These are phyloP conservation scores for Trichopus zeylanicus DNA, from an alignment of 116 monocot species.

Conservation along the genomic window DNA sequence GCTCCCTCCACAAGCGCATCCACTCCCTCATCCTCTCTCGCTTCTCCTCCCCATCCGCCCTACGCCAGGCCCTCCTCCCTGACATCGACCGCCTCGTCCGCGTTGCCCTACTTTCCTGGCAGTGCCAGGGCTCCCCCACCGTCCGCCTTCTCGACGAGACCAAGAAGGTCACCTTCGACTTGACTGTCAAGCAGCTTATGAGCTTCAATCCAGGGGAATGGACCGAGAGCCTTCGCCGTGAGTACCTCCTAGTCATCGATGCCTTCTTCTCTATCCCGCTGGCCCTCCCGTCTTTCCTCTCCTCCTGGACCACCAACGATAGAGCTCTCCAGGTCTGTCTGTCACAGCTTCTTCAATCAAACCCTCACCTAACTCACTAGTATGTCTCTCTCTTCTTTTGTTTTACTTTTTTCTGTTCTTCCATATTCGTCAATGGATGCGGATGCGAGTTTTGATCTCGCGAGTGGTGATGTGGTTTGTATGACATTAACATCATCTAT, in stretches of 20 bases:
- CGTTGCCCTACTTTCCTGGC: conserved; percentile 36
- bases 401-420: background rate
- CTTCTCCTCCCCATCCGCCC: conserved; percentile 44
- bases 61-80: conserved; percentile 40
- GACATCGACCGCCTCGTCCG: conserved; percentile 59
- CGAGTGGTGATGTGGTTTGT: no score
- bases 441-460: no score
- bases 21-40: conserved; percentile 67
- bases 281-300: conserved; percentile 38
- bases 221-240: conserved; percentile 60
- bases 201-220: conserved; percentile 67
- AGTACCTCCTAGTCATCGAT: conserved; percentile 68
- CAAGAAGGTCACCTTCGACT: conserved; percentile 83
- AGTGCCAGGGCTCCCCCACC: background rate
- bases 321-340: conserved; percentile 61
- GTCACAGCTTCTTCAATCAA: no score
- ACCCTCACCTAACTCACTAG: no score
- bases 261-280: conserved; percentile 89
- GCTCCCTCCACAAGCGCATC: conserved; percentile 58
- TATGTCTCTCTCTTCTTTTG: background rate
- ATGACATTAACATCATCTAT: no score
- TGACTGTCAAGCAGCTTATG: conserved; percentile 81
- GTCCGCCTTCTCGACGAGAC: conserved; percentile 56
- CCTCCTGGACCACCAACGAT: conserved; percentile 63
- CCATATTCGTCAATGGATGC: background rate